These are phyloP conservation scores for Lichtheimia ramosa DNA, from an alignment of 371 early-diverging fungal genomes.

Conservation along the genomic window DNA sequence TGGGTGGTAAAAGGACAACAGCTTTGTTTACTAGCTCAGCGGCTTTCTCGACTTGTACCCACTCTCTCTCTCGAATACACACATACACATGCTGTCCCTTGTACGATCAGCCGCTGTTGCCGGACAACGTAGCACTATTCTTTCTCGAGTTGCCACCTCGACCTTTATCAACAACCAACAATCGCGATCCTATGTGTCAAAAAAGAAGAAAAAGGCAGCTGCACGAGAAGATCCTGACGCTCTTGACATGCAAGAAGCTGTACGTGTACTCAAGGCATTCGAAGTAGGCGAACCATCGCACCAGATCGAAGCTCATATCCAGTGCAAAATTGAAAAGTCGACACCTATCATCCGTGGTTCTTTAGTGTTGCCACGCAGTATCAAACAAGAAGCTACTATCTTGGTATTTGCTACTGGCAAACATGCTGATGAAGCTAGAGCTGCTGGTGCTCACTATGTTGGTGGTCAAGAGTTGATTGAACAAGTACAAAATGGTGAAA, in stretches of 20 bases:
- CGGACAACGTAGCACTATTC: neutral
- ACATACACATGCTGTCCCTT: neutral
- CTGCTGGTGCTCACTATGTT: slow-evolving; percentile 80
- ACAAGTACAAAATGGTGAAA: slow-evolving; percentile 60
- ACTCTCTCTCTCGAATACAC: no score
- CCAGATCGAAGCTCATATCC: slow-evolving; percentile 72
- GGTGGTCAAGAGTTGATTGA: slow-evolving; percentile 89
- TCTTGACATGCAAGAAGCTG: slow-evolving; percentile 38
- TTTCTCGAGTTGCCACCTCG: neutral
- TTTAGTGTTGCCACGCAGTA: slow-evolving; percentile 65
- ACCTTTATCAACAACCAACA: no score
- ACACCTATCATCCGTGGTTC: slow-evolving; percentile 78
- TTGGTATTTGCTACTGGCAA: slow-evolving; percentile 82
- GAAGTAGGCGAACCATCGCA: slow-evolving; percentile 71
- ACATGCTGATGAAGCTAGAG: slow-evolving; percentile 80
- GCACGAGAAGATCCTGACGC: slow-evolving; percentile 39
- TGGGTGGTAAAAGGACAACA: no score
- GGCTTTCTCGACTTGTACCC: no score
- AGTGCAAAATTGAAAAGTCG: slow-evolving; percentile 71
- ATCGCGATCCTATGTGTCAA: slow-evolving; percentile 9
- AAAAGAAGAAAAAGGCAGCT: slow-evolving; percentile 29
- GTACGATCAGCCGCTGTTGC: slow-evolving; percentile 3
- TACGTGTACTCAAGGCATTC: slow-evolving; percentile 57
- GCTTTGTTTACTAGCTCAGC: no score
- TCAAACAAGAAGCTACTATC: slow-evolving; percentile 63